Conservation (phyloP, 225 moss, liverwort and hornwort genomes). For the Straminergon stramineum region DNA sequence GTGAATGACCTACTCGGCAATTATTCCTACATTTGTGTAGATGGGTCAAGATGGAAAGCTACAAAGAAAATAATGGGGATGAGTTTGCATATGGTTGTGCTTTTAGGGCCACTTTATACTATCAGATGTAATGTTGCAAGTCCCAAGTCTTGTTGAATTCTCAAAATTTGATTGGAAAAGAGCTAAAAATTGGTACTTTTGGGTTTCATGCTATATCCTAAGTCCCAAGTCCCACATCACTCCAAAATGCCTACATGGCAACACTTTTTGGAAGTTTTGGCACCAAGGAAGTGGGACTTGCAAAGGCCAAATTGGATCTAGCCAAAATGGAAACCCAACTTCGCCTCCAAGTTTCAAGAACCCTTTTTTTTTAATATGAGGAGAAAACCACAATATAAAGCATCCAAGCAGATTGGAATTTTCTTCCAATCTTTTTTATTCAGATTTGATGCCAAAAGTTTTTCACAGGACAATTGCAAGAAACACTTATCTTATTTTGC, state of each 20-base stretch:
- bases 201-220: neutral
- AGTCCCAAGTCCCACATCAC: neutral
- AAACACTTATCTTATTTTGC: too few species aligned
- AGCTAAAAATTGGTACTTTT: neutral
- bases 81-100: neutral
- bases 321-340: too few species aligned
- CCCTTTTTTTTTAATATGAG: neutral
- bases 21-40: neutral
- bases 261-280: neutral
- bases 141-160: fast-evolving
- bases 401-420: fast-evolving
- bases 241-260: neutral
- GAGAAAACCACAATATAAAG: fast-evolving
- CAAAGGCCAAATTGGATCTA: neutral
- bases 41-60: neutral
- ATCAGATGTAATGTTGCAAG: neutral
- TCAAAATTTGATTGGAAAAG: neutral
- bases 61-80: neutral
- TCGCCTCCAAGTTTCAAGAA: fast-evolving
- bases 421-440: neutral
- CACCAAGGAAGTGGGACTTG: neutral
- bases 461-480: too few species aligned
- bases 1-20: neutral
- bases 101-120: neutral
- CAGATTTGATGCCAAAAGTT: neutral